Percentiles rank a stretch among this genome's conserved stretches.
Evolutionary conservation across 768 basidiomycete species (phyloP).

Genomic region (Hortiboletus flavorubellus): DNA sequence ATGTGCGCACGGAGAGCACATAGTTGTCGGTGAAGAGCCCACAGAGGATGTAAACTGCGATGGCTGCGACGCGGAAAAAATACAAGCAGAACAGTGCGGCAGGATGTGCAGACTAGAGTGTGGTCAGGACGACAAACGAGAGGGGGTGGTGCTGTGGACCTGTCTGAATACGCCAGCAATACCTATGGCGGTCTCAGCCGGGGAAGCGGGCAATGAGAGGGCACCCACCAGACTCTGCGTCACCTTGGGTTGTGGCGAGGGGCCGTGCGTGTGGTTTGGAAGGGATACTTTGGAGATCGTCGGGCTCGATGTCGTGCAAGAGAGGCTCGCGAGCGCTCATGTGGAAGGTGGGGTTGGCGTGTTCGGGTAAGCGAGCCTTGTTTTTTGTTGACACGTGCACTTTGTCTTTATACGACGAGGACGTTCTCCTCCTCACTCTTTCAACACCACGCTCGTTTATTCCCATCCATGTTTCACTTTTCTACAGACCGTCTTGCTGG

Average conservation of each 20-base stretch:
- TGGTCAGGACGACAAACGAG: constrained; percentile 13
- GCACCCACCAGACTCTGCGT: constrained; percentile 70
- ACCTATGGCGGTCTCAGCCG: constrained; percentile 37
- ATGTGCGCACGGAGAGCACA: constrained; percentile 76
- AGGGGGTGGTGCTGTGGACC: constrained; percentile 37
- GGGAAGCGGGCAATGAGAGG: neutral
- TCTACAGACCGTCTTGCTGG: constrained; percentile 42
- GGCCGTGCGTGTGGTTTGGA: constrained; percentile 33
- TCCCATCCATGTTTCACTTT: constrained; percentile 33
- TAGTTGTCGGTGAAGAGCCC: constrained; percentile 89
- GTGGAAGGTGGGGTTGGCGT: neutral
- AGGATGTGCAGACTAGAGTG: constrained; percentile 70
- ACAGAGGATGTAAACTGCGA: constrained; percentile 89
- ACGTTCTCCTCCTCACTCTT: neutral
- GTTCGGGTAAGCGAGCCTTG: constrained; percentile 1
- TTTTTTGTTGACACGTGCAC: constrained; percentile 14
- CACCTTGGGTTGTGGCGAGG: constrained; percentile 55
- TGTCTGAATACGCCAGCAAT: constrained; percentile 75
- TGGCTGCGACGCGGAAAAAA: constrained; percentile 84
- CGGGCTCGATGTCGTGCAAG: constrained; percentile 83
- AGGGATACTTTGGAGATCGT: constrained; percentile 50
- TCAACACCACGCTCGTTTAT: constrained; percentile 13
- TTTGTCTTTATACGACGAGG: constrained; percentile 13
- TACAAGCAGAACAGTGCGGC: constrained; percentile 84
- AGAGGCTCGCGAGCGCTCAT: constrained; percentile 67